Percentiles rank a stretch among this genome's conserved stretches.
These are phyloP conservation scores for Suhomyces sp. DNA, from an alignment of 805 yeast species.

Conservation along the genomic window DNA sequence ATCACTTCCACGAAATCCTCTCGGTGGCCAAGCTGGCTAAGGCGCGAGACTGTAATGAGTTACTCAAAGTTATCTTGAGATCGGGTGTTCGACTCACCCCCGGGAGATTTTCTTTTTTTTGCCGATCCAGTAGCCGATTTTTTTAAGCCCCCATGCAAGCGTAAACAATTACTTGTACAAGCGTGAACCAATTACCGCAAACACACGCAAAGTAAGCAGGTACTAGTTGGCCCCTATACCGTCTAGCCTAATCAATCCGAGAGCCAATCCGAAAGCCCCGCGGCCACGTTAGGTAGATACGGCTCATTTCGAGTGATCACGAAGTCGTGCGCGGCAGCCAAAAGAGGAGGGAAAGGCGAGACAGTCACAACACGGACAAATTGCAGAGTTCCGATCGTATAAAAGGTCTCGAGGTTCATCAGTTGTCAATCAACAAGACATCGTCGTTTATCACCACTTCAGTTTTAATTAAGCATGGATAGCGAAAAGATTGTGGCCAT, in stretches of 20 bases:
- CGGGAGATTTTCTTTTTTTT: slow-evolving; percentile 31
- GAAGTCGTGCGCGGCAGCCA: background rate
- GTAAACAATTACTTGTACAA: background rate
- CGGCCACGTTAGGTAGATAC: background rate
- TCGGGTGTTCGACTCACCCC: slow-evolving; percentile 51
- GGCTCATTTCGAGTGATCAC: background rate
- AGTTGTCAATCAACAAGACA: background rate
- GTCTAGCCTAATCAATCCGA: background rate
- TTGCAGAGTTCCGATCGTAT: background rate
- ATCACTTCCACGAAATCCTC: slow-evolving; percentile 17
- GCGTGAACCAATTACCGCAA: no score
- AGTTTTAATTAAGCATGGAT: slow-evolving; percentile 21
- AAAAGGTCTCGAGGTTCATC: background rate
- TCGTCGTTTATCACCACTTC: background rate
- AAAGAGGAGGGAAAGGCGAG: background rate
- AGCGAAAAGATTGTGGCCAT: slow-evolving; percentile 41
- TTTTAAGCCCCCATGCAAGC: background rate
- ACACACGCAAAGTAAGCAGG: background rate
- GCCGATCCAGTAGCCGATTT: background rate
- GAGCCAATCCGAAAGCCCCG: background rate
- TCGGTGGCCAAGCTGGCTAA: slow-evolving; percentile 50
- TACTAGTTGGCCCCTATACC: background rate
- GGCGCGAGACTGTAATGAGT: slow-evolving; percentile 47
- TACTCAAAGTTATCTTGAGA: slow-evolving; percentile 40
- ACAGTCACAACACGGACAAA: background rate